These are phyloP conservation scores for Vaccinium vitisidaea DNA, from an alignment of 148 eudicot genomes.

Conservation along the genomic window DNA sequence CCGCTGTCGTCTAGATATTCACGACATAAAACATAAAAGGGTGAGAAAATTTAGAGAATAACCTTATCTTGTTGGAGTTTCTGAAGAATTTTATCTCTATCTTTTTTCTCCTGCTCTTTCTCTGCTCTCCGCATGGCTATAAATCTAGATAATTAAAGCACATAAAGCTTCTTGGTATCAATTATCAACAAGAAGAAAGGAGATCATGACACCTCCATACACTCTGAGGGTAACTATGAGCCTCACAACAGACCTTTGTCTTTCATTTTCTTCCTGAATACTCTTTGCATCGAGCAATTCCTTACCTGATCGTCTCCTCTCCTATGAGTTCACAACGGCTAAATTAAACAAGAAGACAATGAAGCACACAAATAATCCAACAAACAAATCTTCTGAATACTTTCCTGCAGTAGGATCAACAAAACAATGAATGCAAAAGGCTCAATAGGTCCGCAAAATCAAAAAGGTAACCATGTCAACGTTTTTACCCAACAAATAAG, in stretches of 20 bases:
- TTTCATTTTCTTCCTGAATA: conserved; percentile 64
- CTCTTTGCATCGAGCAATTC: conserved; percentile 54
- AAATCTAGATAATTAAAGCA: conserved; percentile 36
- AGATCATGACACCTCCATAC: background rate
- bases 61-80: conserved; percentile 83
- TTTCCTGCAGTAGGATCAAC: background rate
- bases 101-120: conserved; percentile 63
- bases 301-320: conserved; percentile 65
- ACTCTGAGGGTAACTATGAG: background rate
- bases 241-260: conserved; percentile 52
- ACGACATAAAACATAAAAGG: conserved; percentile 8
- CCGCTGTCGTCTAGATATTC: background rate
- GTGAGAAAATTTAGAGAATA: conserved; percentile 9
- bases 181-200: conserved; percentile 11
- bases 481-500: background rate
- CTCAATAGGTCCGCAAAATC: background rate
- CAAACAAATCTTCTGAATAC: background rate
- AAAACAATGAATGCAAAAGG: background rate
- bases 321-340: conserved; percentile 36
- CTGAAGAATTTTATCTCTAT: conserved; percentile 64
- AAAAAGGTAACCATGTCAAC: background rate
- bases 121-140: conserved; percentile 53
- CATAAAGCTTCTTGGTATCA: conserved; percentile 4
- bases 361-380: background rate
- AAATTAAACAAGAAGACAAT: background rate